A percentile compares a stretch with the other conserved stretches of the same genome.
These are phyloP conservation scores for cucumber (Cucumis sativus) DNA, from an alignment of 306 rosid species.

Conservation along the genomic window Cucumber_9930_V3 NC_026655.2:15833001-15833500, in stretches of 20 bases:
- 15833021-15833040: not conserved
- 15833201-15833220: not conserved
- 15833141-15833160: not conserved
- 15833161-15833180: not conserved
- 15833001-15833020: conserved; percentile 2
- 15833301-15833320: not conserved
- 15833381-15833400: not conserved
- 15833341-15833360: not conserved
- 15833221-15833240: not conserved
- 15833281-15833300: not conserved
- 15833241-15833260: not conserved
- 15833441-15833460: not conserved
- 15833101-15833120: not conserved
- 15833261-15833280: conserved; percentile 6
- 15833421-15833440: not conserved
- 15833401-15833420: not conserved
- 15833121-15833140: not conserved
- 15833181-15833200: not conserved
- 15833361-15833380: not conserved
- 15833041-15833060: not conserved
- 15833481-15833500: not conserved
- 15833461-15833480: conserved; percentile 1
- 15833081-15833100: not conserved
- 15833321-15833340: not conserved
- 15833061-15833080: not conserved